phyloP scores from a whole-genome alignment of 768 basidiomycete species.

The Leccinum disarticulatum region DNA sequence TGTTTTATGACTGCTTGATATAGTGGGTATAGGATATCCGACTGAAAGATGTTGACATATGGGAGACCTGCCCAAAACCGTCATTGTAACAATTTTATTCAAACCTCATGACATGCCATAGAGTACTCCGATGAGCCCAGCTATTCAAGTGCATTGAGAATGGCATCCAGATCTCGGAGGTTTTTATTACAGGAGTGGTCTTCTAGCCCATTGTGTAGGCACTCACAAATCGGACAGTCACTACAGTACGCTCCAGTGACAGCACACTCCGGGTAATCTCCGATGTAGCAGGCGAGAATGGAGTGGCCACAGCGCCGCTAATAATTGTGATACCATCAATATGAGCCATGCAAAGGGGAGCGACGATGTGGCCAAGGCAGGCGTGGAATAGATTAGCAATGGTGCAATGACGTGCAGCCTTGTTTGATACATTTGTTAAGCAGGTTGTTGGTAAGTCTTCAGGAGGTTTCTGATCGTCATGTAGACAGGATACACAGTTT shows the following conservation, averaged over 20 bases:
- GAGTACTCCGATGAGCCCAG: not conserved
- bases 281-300: not conserved
- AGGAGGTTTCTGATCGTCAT: no score
- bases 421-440: not conserved
- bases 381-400: not conserved
- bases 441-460: not conserved
- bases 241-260: not conserved
- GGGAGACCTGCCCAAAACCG: not conserved
- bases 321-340: not conserved
- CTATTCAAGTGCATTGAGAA: not conserved
- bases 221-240: not conserved
- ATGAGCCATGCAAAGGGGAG: not conserved
- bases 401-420: not conserved
- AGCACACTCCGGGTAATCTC: not conserved
- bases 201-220: not conserved
- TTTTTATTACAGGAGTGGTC: not conserved
- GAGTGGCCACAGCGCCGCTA: not conserved
- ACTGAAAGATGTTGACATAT: not conserved
- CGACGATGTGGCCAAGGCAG: not conserved
- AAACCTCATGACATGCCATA: not conserved
- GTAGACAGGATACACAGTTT: no score
- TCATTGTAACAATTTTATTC: not conserved
- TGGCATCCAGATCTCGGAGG: not conserved
- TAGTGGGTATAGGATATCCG: not conserved
- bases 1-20: no score